Percentiles rank a stretch among this genome's conserved stretches.
Conservation (phyloP, 2,329 filamentous ascomycete species). For the Fusarium nanum region DNA sequence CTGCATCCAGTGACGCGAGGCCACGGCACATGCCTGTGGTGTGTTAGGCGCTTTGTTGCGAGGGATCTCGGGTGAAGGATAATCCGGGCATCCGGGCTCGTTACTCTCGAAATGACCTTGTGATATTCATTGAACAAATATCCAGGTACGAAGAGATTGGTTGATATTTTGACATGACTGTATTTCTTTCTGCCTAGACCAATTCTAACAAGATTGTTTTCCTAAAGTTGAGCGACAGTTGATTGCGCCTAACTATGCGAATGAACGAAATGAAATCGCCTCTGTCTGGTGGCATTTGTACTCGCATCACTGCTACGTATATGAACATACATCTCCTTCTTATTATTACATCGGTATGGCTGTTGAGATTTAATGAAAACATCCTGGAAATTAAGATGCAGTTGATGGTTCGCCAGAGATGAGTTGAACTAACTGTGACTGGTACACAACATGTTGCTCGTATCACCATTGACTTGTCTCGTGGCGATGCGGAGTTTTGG, state of each 20-base stretch:
- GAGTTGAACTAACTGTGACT: neutral
- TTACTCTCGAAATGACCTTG: neutral
- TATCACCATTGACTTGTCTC: neutral
- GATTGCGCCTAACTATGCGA: neutral
- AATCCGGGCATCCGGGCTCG: neutral
- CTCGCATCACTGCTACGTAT: too few relatives aligned
- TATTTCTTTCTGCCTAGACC: neutral
- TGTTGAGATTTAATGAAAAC: neutral
- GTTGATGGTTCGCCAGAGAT: neutral
- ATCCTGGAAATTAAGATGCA: neutral
- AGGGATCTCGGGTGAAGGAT: conserved; percentile 17
- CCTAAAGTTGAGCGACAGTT: neutral
- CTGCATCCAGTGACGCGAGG: conserved; percentile 48
- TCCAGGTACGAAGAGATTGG: neutral
- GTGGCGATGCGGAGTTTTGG: neutral
- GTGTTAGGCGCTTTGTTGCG: conserved; percentile 15
- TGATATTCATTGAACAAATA: neutral
- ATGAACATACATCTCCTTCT: neutral
- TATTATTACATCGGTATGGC: neutral
- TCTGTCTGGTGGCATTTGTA: neutral
- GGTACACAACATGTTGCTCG: neutral
- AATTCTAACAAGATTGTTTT: neutral
- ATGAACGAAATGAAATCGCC: neutral
- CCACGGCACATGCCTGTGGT: conserved; percentile 40
- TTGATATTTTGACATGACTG: too few relatives aligned